Evolutionary conservation across 805 yeast genomes (phyloP).

Genomic region (Suhomyces sp.): DNA sequence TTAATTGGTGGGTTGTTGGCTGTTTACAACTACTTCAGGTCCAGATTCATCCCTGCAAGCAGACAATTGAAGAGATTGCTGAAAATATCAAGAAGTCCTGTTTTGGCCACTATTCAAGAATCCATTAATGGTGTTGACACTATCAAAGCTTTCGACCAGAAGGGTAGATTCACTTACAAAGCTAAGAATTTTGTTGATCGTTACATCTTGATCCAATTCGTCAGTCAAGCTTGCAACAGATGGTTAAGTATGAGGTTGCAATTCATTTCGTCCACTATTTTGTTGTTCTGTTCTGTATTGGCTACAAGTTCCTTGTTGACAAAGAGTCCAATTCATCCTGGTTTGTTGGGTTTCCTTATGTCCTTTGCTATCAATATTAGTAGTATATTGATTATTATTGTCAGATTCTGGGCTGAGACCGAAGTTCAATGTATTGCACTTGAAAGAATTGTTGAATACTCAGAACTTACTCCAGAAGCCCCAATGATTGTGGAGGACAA

Average conservation of each 20-base stretch:
- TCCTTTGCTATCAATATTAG: slow-evolving; percentile 62
- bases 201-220: slow-evolving; percentile 35
- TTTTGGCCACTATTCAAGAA: slow-evolving; percentile 81
- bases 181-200: slow-evolving; percentile 53
- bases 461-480: slow-evolving; percentile 46
- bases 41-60: slow-evolving; percentile 64
- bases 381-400: slow-evolving; percentile 52
- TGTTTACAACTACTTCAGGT: slow-evolving; percentile 68
- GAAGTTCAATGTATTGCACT: slow-evolving; percentile 66
- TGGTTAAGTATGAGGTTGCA: slow-evolving; percentile 66
- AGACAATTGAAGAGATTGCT: slow-evolving; percentile 78
- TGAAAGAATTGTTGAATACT: slow-evolving; percentile 65
- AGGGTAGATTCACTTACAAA: slow-evolving; percentile 56
- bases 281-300: slow-evolving; percentile 50
- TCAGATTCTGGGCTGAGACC: slow-evolving; percentile 60
- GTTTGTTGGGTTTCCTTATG: slow-evolving; percentile 64
- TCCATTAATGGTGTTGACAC: slow-evolving; percentile 76
- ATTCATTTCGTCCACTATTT: slow-evolving; percentile 56
- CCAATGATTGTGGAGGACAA: slow-evolving; percentile 38
- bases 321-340: slow-evolving; percentile 48
- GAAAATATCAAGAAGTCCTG: slow-evolving; percentile 69
- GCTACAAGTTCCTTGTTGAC: slow-evolving; percentile 42
- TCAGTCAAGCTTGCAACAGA: slow-evolving; percentile 51
- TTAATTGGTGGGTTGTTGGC: slow-evolving; percentile 48
- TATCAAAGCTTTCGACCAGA: slow-evolving; percentile 73